phyloP scores from a whole-genome alignment of 1,139 yeast species.

The Arxiozyma slooffiae region DNA sequence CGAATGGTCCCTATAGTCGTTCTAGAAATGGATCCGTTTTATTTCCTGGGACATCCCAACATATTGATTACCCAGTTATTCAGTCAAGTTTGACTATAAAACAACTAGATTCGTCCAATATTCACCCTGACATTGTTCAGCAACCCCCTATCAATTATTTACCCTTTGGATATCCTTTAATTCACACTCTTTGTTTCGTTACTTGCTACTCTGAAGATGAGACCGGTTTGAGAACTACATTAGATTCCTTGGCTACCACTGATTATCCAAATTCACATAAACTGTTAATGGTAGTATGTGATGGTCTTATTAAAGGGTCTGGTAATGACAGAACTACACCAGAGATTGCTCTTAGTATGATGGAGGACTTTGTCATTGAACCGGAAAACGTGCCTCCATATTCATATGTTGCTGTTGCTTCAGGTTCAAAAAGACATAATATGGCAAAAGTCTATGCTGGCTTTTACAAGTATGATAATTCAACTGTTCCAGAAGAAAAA shows the following conservation, averaged over 20 bases:
- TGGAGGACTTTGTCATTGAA: constrained; percentile 69
- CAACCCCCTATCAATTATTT: constrained; percentile 87
- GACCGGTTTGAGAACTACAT: constrained; percentile 72
- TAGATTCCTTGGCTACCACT: constrained; percentile 86
- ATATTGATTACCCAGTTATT: constrained; percentile 8
- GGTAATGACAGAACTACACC: constrained; percentile 84
- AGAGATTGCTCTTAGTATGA: constrained; percentile 76
- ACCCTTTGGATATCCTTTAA: constrained; percentile 81
- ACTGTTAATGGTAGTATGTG: constrained; percentile 74
- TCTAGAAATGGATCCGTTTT: constrained; percentile 9
- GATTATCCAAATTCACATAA: constrained; percentile 94
- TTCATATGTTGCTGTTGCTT: constrained; percentile 91
- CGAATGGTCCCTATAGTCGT: not conserved
- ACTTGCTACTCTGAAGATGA: constrained; percentile 94
- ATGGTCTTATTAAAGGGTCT: constrained; percentile 88
- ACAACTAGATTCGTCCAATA: constrained; percentile 58
- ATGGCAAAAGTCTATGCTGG: constrained; percentile 96
- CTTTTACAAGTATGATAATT: constrained; percentile 70
- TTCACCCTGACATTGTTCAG: constrained; percentile 63
- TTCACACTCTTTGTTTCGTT: constrained; percentile 73
- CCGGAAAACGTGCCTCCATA: constrained; percentile 65
- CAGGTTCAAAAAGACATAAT: constrained; percentile 85
- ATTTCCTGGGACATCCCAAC: constrained; percentile 10
- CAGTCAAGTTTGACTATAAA: constrained; percentile 24
- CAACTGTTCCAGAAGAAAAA: constrained; percentile 63